These are phyloP conservation scores for Mariannaea sp. DNA, from an alignment of 2,329 filamentous ascomycete species.

Conservation along the genomic window DNA sequence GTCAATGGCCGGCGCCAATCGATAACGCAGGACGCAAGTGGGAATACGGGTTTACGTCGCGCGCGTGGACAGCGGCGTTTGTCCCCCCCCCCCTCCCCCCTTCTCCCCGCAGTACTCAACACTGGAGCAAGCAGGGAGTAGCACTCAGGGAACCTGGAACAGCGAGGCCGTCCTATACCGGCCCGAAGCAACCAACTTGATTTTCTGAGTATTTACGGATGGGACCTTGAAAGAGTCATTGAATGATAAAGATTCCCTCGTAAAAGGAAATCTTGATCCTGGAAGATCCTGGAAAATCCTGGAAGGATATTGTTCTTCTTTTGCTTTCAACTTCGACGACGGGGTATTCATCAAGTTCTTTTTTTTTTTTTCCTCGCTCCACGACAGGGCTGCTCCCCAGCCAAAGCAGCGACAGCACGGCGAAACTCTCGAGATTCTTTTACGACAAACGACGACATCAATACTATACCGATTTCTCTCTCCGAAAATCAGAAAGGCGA, in stretches of 20 bases:
- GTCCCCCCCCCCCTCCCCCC: too few species aligned
- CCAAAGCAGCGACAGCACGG: constrained; percentile 12
- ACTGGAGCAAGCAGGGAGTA: too few species aligned
- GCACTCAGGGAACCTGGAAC: constrained; percentile 20
- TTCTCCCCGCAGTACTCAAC: constrained; percentile 63
- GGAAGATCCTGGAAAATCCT: constrained; percentile 10
- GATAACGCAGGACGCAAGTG: constrained; percentile 50
- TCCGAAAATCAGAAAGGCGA: not conserved
- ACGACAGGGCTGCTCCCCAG: constrained; percentile 15
- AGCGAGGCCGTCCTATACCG: constrained; percentile 33
- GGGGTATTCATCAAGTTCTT: constrained; percentile 13
- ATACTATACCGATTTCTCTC: not conserved
- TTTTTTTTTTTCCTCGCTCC: too few species aligned
- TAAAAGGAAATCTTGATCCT: constrained; percentile 2
- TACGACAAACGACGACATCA: not conserved
- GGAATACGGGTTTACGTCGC: constrained; percentile 58
- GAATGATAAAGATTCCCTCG: constrained; percentile 10
- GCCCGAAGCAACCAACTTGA: constrained; percentile 24
- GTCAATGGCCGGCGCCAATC: constrained; percentile 63
- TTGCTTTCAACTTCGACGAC: constrained; percentile 19
- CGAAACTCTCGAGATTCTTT: not conserved
- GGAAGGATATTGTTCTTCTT: too few species aligned
- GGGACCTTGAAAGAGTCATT: constrained; percentile 12
- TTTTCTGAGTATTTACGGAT: constrained; percentile 14
- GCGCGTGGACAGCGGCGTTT: constrained; percentile 54